Evolutionary conservation across 192 early-diverging fungal genomes (phyloP).

Genomic region (Funneliformis geosporum): DNA sequence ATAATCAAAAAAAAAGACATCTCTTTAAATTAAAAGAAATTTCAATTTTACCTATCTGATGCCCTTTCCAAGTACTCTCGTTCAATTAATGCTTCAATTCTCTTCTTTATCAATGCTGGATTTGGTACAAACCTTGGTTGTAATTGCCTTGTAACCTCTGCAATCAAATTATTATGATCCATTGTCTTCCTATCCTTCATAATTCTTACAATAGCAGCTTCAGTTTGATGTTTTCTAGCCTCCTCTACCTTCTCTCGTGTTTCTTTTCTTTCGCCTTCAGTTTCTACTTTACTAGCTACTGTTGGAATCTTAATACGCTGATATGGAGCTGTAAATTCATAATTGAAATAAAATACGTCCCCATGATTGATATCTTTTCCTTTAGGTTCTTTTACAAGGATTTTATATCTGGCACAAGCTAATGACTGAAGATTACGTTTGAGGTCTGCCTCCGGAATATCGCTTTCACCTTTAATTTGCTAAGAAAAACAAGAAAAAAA

Average conservation of each 20-base stretch:
- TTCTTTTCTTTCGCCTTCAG: constrained; percentile 73
- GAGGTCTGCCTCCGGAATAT: constrained; percentile 74
- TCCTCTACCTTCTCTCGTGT: constrained; percentile 87
- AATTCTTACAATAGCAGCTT: constrained; percentile 94
- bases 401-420: constrained; percentile 87
- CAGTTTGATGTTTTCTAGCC: constrained; percentile 84
- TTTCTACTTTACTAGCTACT: constrained; percentile 65
- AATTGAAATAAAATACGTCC: constrained; percentile 67
- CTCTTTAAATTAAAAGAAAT: not conserved
- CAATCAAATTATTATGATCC: constrained; percentile 84
- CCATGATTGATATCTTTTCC: constrained; percentile 63
- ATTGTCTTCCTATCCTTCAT: constrained; percentile 94
- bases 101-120: constrained; percentile 87
- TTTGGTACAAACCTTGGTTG: constrained; percentile 77
- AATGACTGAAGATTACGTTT: constrained; percentile 88
- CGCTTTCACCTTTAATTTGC: constrained; percentile 69
- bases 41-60: constrained; percentile 39
- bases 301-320: constrained; percentile 88
- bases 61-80: constrained; percentile 92
- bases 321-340: constrained; percentile 71
- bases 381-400: constrained; percentile 80
- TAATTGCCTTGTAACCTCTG: constrained; percentile 81
- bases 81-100: constrained; percentile 95
- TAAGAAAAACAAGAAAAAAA: not conserved
- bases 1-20: not conserved